Base-by-base conservation (phyloP, 805 yeast genomes). In the Candida quercuum region DNA sequence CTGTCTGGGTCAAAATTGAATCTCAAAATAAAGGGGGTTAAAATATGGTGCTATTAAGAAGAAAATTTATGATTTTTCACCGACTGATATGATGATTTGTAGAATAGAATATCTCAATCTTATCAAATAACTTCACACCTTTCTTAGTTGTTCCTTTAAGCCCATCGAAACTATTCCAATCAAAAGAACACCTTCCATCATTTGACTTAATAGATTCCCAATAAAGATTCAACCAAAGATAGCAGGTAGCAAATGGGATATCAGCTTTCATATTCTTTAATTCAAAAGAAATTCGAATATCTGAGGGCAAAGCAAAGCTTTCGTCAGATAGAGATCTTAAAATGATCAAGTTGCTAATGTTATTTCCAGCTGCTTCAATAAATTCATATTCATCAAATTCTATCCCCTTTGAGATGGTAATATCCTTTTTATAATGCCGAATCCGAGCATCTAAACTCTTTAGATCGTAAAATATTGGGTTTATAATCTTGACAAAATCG, bases 161-260 rank as follows among this genome's bases (percentile, higher is more conserved):
- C 0, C 95, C 94, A 57, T 85, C 94, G 47, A 81, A 61, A 0
- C 73, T 69, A 3, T 64, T 63, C 80, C 81, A 77, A 28, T 14
- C 10, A 24, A 38, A 44, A 13, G 2, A 22, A 16, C 9, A 36
- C 28, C 4, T 14, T 32, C 4, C 39, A 38, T 23, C 47, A 40
- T 32, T 52, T 46, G 12, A 45, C 40, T 27, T 53, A 6, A 14
- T 33, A 9, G 63, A 51, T 44, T 73, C 78, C 54, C 71, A 67
- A 40, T 56, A 62, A 2, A 64, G 33, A 40, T 74, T 73, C 39
- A 72, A 56, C 72, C 76, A 70, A 21, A 61, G 55, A 27, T 56
- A 63, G 3, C 69, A 57, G 14, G 33, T 28, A 4, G 51, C 39
- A 4, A 36, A 20, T 3, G 33, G n/a, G 3, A 44, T 14, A 5